Percentiles rank a stretch among this genome's conserved stretches.
Conservation (phyloP, 768 basidiomycete genomes). For the Lentinula aciculospora region DNA sequence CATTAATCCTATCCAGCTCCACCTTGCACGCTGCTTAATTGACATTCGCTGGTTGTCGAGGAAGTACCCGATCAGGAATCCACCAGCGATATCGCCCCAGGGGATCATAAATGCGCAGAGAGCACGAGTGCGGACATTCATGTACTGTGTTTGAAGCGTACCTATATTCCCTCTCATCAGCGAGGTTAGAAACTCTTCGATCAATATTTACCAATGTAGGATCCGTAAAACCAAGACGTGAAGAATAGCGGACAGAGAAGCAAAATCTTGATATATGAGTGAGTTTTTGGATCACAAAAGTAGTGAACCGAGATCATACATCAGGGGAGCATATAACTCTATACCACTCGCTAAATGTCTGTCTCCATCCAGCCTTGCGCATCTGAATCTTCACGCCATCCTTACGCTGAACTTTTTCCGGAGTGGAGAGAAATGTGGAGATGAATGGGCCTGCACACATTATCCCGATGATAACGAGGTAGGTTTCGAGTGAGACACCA, state of each 20-base stretch:
- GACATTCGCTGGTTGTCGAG: constrained; percentile 22
- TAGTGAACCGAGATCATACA: constrained; percentile 8
- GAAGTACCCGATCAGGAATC: constrained; percentile 25
- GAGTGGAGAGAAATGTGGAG: constrained; percentile 20
- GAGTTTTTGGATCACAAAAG: background rate
- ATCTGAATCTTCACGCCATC: constrained; percentile 25
- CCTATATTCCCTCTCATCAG: constrained; percentile 8
- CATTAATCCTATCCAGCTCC: constrained; percentile 24
- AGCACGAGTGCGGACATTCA: constrained; percentile 24
- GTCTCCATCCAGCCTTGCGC: constrained; percentile 21
- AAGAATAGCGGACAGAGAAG: constrained; percentile 27
- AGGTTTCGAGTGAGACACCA: constrained; percentile 26
- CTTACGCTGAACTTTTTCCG: constrained; percentile 24
- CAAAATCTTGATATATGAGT: constrained; percentile 16
- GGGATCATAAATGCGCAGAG: constrained; percentile 24
- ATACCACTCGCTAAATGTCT: constrained; percentile 22
- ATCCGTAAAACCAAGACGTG: constrained; percentile 28
- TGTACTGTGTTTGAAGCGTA: constrained; percentile 26
- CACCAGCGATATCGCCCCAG: constrained; percentile 22
- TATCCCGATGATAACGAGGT: constrained; percentile 27
- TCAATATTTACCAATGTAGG: constrained; percentile 19
- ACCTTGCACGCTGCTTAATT: constrained; percentile 24
- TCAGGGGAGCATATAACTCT: constrained; percentile 21
- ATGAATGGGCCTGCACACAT: constrained; percentile 30
- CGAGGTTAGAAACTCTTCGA: background rate